Base-by-base conservation (phyloP, 1,284 basidiomycete genomes). In the Rhizoctonia solani region DNA sequence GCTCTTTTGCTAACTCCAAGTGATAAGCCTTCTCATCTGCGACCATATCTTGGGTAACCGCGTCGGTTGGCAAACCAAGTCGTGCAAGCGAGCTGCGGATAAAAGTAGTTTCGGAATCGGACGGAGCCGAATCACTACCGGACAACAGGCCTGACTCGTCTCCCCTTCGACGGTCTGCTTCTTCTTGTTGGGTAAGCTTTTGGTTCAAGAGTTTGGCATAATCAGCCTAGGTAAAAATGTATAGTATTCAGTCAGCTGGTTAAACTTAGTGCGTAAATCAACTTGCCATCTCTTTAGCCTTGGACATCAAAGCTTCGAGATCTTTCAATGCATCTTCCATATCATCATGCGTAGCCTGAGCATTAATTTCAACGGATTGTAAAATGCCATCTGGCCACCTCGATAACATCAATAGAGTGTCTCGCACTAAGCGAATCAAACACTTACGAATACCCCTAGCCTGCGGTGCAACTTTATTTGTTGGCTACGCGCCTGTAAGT, bases 41-140 rank as follows among this genome's bases (percentile, higher is more conserved):
- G 59, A 92, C 87, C 92, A 97, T 95, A 73, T 98, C 94, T 53
- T 86, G 81, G 16, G 95, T 98, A 8, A 98, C 85, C 0, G 96
- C 93, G 0, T 87, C 80, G 73, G 92, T 84, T 67, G 89, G 85
- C 50, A 98, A 79, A 0, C 96, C 96, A 0, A 98, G 84, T 74
- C 92, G 90, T 9, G 92, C 88, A 30, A 98, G 85, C 0, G 94
- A 95, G 0, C 89, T 89, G 13, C 91, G 87, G 71, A 98, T 91
- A 73, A 95, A 90, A 0, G 87, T 90, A 23, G 88, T 90, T 71
- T 93, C 89, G 1, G 87, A 85, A 71, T 92, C 85, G 6, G 76
- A 61, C 9, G 73, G 16, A 13, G 71, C 39, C 42, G 69, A 67
- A 27, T 41, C 68, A 5, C 39, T 69, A 32, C 34, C 54, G n/a